These are phyloP conservation scores for Pythium angustatum DNA, from an alignment of 352 stramenopile species.

Conservation along the genomic window DNA sequence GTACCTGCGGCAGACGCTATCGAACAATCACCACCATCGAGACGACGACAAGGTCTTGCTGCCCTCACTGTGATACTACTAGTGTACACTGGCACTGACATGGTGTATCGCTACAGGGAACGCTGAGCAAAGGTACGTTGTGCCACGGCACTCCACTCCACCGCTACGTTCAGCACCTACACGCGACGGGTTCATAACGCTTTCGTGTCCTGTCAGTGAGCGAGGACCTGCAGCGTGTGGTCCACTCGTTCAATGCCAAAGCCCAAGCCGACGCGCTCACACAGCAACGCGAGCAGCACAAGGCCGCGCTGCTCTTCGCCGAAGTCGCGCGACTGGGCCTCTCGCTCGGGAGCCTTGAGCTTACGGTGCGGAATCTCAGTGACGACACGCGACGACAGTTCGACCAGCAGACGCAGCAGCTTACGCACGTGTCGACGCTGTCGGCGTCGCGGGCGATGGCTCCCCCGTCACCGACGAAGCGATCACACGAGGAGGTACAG, in stretches of 20 bases:
- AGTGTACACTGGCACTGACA: no score
- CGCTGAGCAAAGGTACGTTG: slow-evolving; percentile 28
- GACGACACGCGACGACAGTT: slow-evolving; percentile 44
- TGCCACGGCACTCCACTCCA: background rate
- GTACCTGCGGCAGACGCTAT: slow-evolving; percentile 53
- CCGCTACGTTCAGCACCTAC: no score
- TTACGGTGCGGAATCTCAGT: slow-evolving; percentile 27
- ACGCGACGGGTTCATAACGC: background rate
- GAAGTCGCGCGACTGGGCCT: slow-evolving; percentile 58
- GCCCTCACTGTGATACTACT: no score
- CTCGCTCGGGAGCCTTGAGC: slow-evolving; percentile 45
- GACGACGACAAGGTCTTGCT: slow-evolving; percentile 66
- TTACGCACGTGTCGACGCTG: slow-evolving; percentile 5
- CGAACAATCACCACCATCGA: slow-evolving; percentile 57
- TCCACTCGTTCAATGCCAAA: slow-evolving; percentile 57
- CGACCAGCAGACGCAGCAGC: slow-evolving; percentile 46
- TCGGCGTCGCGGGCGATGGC: slow-evolving; percentile 13
- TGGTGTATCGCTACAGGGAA: background rate
- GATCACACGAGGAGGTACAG: slow-evolving; percentile 12
- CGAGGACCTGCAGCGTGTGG: slow-evolving; percentile 61
- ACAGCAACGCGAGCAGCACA: slow-evolving; percentile 71
- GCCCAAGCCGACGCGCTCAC: slow-evolving; percentile 47
- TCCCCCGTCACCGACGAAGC: slow-evolving; percentile 13
- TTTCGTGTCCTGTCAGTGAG: background rate
- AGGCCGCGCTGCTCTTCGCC: slow-evolving; percentile 65